phyloP scores from a whole-genome alignment of 306 rosid genomes.

The Carpinus fangiana region DNA sequence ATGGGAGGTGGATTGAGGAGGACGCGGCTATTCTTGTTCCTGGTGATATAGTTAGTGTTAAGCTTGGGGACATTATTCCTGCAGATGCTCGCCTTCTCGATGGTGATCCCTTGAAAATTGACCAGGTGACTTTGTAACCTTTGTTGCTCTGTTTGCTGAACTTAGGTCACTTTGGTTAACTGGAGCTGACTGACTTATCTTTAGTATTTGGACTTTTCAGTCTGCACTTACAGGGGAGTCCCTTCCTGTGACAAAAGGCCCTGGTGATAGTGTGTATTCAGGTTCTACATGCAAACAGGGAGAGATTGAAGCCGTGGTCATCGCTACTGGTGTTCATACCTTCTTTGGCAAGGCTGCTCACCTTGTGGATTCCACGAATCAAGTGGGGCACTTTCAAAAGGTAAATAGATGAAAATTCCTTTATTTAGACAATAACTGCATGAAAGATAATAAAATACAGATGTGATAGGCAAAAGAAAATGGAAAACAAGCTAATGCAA shows the following conservation, averaged over 20 bases:
- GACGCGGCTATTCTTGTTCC: conserved; percentile 84
- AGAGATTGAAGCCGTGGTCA: conserved; percentile 79
- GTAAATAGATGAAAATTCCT: conserved; percentile 31
- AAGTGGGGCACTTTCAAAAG: conserved; percentile 86
- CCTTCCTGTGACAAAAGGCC: conserved; percentile 74
- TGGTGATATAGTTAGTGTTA: conserved; percentile 72
- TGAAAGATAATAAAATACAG: not conserved
- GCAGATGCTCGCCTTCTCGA: conserved; percentile 86
- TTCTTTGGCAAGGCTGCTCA: conserved; percentile 91
- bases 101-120: conserved; percentile 81
- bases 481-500: not conserved
- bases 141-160: conserved; percentile 10
- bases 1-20: conserved; percentile 76
- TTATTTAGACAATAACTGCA: conserved; percentile 2
- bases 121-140: conserved; percentile 54
- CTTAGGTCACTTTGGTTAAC: not conserved
- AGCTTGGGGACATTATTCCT: conserved; percentile 86
- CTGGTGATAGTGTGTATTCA: conserved; percentile 64
- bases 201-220: conserved; percentile 37
- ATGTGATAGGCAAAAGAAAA: not conserved
- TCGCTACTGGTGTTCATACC: conserved; percentile 86
- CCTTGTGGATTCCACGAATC: conserved; percentile 75
- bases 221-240: conserved; percentile 86
- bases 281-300: conserved; percentile 93
- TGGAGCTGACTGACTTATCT: conserved; percentile 24